Evolutionary conservation across 1,284 basidiomycete genomes (phyloP).

Genomic region (Rhodotorula mucilaginosa): DNA sequence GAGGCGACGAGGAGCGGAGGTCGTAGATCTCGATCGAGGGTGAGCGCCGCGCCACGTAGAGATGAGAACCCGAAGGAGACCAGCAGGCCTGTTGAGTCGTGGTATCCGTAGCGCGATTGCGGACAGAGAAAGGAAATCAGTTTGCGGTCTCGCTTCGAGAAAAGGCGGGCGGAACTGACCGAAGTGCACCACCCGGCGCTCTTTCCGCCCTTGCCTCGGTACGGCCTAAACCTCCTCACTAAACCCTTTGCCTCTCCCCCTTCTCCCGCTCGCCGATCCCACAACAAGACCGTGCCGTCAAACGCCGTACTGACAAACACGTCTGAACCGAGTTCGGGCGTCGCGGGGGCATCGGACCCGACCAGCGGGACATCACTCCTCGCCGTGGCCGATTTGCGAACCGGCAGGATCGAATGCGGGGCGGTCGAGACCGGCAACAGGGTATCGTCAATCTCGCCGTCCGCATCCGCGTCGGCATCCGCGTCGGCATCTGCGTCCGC

Average conservation of each 20-base stretch:
- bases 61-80: conserved; percentile 80
- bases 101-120: no score
- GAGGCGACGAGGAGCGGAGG: conserved; percentile 62
- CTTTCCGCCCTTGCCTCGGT: conserved; percentile 3
- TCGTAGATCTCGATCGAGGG: conserved; percentile 94
- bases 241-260: conserved; percentile 51
- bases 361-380: conserved; percentile 11
- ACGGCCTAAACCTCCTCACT: conserved; percentile 24
- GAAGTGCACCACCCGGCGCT: conserved; percentile 81
- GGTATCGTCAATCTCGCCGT: conserved; percentile 20
- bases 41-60: conserved; percentile 88
- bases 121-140: neutral
- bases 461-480: conserved; percentile 25
- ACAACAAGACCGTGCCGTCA: conserved; percentile 87
- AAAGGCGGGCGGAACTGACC: conserved; percentile 50
- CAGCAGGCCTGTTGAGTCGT: conserved; percentile 72
- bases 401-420: conserved; percentile 19
- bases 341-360: conserved; percentile 5
- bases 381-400: conserved; percentile 4
- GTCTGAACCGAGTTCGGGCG: conserved; percentile 68
- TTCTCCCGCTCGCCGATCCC: conserved; percentile 74
- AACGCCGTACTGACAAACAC: conserved; percentile 84
- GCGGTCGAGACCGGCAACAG: conserved; percentile 3
- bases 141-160: no score
- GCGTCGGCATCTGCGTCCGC: conserved; percentile 45